phyloP scores from a whole-genome alignment of 2,329 filamentous ascomycete genomes.

The Paraconiothyrium brasiliense region DNA sequence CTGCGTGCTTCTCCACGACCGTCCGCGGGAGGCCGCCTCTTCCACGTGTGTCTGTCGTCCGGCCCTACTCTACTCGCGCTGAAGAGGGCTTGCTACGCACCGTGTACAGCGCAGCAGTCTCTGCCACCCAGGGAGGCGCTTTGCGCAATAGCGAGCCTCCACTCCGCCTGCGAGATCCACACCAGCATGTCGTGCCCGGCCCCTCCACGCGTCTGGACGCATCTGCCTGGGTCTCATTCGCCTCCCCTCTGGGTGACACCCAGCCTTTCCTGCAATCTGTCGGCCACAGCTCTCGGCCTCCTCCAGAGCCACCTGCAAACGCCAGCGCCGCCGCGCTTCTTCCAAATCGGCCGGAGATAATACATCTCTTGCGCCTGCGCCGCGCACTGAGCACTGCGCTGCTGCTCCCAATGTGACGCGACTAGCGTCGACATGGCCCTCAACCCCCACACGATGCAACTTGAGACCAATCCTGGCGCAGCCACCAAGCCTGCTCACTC shows the following conservation, averaged over 20 bases:
- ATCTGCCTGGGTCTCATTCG: conserved; percentile 6
- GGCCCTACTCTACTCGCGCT: conserved; percentile 2
- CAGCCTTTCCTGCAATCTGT: neutral
- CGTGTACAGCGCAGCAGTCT: neutral
- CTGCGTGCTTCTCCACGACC: neutral
- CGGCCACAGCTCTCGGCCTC: neutral
- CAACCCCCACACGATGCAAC: conserved; percentile 44
- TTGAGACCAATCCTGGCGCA: conserved; percentile 41
- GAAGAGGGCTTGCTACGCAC: neutral
- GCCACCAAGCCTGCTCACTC: conserved; percentile 42
- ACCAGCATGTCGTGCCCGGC: conserved; percentile 18
- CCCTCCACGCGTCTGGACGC: conserved; percentile 22
- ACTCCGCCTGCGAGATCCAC: conserved; percentile 18
- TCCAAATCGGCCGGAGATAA: conserved; percentile 18
- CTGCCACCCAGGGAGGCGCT: neutral
- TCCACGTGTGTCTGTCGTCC: conserved; percentile 9
- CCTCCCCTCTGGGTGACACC: neutral
- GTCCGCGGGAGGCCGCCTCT: neutral
- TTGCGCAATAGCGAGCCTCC: conserved; percentile 10
- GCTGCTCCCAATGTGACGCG: conserved; percentile 35
- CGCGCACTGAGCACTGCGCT: conserved; percentile 18
- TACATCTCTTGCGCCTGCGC: conserved; percentile 17
- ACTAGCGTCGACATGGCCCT: conserved; percentile 36
- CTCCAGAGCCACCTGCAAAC: neutral
- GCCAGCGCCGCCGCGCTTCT: conserved; percentile 8